Evolutionary conservation across 108 stramenopile species (phyloP).

Genomic region (Aurantiochytrium sp.): DNA sequence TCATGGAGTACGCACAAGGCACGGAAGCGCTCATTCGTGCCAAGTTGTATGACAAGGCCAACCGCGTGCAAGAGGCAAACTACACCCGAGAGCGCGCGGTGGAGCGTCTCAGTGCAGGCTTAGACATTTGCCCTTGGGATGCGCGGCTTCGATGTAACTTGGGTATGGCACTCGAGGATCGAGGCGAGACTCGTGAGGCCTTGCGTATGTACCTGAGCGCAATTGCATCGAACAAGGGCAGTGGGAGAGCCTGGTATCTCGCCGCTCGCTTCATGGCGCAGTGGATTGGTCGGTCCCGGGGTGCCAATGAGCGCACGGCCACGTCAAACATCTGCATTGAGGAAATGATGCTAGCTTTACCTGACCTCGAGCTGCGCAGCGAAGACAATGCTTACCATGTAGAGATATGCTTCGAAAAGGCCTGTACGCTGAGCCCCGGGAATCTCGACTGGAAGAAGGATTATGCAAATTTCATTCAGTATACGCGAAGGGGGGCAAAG

Average conservation of each 20-base stretch:
- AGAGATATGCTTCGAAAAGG: neutral
- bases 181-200: neutral
- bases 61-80: neutral
- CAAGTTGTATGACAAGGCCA: neutral
- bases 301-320: neutral
- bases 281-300: neutral
- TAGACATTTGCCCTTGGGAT: neutral
- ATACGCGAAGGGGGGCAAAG: neutral
- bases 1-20: slow-evolving; percentile 13
- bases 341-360: neutral
- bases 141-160: neutral
- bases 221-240: neutral
- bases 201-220: neutral
- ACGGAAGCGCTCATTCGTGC: neutral
- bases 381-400: neutral
- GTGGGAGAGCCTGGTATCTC: neutral
- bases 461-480: neutral
- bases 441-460: neutral
- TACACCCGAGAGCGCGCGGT: neutral
- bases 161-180: neutral
- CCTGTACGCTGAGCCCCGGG: neutral
- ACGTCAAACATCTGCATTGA: neutral
- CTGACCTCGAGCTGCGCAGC: neutral
- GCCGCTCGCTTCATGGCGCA: neutral
- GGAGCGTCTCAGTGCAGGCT: neutral